Base-by-base conservation (phyloP, 768 basidiomycete genomes). In the Tulasnella sp. region DNA sequence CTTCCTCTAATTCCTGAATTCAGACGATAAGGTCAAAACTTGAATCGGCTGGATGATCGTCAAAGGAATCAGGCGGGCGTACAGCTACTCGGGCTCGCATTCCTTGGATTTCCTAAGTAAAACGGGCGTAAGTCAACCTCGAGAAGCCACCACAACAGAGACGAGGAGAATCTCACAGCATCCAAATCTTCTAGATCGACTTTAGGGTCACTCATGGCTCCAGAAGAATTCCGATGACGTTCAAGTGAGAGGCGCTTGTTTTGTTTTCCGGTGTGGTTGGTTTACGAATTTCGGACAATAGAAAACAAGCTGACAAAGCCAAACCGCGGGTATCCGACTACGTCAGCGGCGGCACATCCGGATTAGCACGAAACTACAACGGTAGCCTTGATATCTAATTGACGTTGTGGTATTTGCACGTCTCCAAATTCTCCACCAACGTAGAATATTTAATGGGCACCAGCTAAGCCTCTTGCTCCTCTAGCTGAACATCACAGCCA, bases 81-180 rank as follows among this genome's bases (percentile, higher is more conserved):
- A 76, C 75, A 8, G 67, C 67, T 29, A 76, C 75, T 45, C 75
- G 58, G 29, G 67, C 67, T 54, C 69, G 71, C 75, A 76, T 76
- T 71, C 67, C 75, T 76, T 70, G 40, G 40, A 76, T 31, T 52
- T 76, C 75, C 75, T 76, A n/a, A n/a, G n/a, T n/a, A n/a, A n/a
- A n/a, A n/a, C n/a, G n/a, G n/a, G n/a, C n/a, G n/a, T n/a, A n/a
- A n/a, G n/a, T 39, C 29, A 70, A 12, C 31, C 9, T 22, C 4
- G 9, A 70, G 22, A 38, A n/a, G n/a, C n/a, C n/a, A n/a, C n/a
- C n/a, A n/a, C n/a, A n/a, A n/a, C n/a, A n/a, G n/a, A n/a, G n/a
- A n/a, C n/a, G 22, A 70, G 7, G 36, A 22, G 22, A 14, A 22
- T 25, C 69, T 9, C 29, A 70, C 69, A 38, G 36, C 69, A 70